Base-by-base conservation (phyloP, 2,329 filamentous ascomycete genomes). In the Metarhizium album region DNA sequence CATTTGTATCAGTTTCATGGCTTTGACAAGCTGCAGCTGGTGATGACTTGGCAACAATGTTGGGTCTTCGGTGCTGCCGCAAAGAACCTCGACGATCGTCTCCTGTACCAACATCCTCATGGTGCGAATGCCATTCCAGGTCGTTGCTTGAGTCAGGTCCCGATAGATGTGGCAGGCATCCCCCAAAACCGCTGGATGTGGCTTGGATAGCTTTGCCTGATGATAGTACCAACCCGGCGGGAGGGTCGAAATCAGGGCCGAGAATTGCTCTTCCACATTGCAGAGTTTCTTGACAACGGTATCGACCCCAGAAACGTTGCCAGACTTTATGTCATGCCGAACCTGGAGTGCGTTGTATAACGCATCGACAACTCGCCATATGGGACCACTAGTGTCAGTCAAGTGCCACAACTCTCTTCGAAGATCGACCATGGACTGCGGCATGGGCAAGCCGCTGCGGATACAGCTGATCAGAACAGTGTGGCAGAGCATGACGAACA, bases 401-500 rank as follows among this genome's bases (percentile, higher is more conserved):
- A 64, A 60, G 42, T 66, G 61, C 14, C 60, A 60, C 42, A 76
- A 67, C 46, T 74, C 67, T 23, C 64, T 59, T 46, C 74, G 70
- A 42, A 79, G 70, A 23, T 74, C 65, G 29, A 72, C 62, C 52
- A 80, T 64, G 33, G 67, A 61, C n/a, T 66, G 57, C 3, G 76
- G 76, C 65, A 79, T 70, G 13, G 73, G 68, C 27, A 72, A 60
- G 33, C 71, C 70, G 47, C 68, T 69, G 54, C 77, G 74, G 24
- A 78, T 68, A 58, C 75, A 78, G 56, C 70, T 74, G 53, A 79
- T 72, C 52, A 78, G 64, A 33, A 76, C 68, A 49, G 70, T 72
- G 50, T 78, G 70, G 31, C 68, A 74, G 29, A 79, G 66, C 70
- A 78, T 76, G 50, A 74, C 65, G 57, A 80, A 79, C 72, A 80